phyloP scores from a whole-genome alignment of 495 filamentous ascomycete species.

The Xylaria bambusicola region DNA sequence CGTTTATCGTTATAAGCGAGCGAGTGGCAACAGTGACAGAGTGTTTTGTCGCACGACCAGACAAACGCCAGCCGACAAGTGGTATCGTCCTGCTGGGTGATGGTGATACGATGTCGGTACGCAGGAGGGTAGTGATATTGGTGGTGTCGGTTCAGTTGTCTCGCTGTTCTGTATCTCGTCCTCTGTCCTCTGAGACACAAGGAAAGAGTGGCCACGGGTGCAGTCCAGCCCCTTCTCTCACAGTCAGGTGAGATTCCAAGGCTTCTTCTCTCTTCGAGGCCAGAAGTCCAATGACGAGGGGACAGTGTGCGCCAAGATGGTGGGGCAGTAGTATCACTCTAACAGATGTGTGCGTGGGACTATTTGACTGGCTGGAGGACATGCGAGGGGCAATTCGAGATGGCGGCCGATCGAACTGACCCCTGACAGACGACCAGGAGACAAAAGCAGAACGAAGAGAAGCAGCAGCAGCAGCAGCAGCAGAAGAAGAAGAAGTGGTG shows the following conservation, averaged over 20 bases:
- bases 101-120: background rate
- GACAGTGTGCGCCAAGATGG: slow-evolving; percentile 26
- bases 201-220: background rate
- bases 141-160: background rate
- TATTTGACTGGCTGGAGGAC: slow-evolving; percentile 26
- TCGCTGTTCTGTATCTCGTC: too few species aligned
- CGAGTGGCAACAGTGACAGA: slow-evolving; percentile 1
- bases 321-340: slow-evolving; percentile 36
- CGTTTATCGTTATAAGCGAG: slow-evolving; percentile 5
- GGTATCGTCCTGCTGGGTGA: background rate
- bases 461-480: slow-evolving; percentile 5
- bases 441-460: background rate
- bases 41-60: background rate
- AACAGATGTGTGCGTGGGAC: slow-evolving; percentile 29
- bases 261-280: slow-evolving; percentile 25
- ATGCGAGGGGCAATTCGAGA: slow-evolving; percentile 26
- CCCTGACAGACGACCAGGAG: slow-evolving; percentile 2
- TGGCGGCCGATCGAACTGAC: slow-evolving; percentile 2
- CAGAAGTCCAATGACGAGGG: slow-evolving; percentile 28
- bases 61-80: background rate
- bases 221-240: slow-evolving; percentile 12
- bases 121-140: background rate
- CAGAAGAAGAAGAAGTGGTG: slow-evolving; percentile 6
- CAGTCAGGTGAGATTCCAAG: slow-evolving; percentile 27
- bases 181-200: too few species aligned